These are phyloP conservation scores for Geotrichum fermentans DNA, from an alignment of 1,139 yeast genomes.

Conservation along the genomic window DNA sequence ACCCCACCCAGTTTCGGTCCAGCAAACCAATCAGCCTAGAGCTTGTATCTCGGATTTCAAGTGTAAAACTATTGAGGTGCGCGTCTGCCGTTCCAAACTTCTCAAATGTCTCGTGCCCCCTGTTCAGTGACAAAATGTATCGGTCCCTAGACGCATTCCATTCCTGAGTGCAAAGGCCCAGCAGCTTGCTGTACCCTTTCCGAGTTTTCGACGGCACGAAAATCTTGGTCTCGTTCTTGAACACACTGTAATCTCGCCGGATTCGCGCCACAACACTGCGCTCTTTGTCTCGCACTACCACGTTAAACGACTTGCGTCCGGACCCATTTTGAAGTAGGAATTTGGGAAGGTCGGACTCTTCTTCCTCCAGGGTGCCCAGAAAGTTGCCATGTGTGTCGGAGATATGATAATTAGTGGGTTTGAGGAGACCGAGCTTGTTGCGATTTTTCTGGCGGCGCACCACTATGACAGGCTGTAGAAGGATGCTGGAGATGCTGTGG, in stretches of 20 bases:
- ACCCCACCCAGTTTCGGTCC: background rate
- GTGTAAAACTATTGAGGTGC: background rate
- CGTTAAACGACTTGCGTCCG: background rate
- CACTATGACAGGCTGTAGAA: background rate
- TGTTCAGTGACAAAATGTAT: background rate
- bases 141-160: background rate
- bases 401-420: background rate
- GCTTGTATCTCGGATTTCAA: background rate
- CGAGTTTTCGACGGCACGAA: background rate
- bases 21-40: background rate
- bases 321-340: background rate
- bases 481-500: background rate
- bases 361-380: background rate
- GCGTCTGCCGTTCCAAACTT: background rate
- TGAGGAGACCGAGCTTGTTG: background rate
- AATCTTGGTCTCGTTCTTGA: background rate
- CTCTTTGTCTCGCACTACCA: background rate
- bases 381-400: background rate
- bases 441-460: background rate
- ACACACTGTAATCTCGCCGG: background rate
- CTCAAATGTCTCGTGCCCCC: background rate
- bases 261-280: background rate
- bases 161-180: background rate
- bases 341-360: background rate
- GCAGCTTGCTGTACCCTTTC: background rate